These are phyloP conservation scores for Phyllosticta citriasiana DNA, from an alignment of 2,329 filamentous ascomycete genomes.

Conservation along the genomic window DNA sequence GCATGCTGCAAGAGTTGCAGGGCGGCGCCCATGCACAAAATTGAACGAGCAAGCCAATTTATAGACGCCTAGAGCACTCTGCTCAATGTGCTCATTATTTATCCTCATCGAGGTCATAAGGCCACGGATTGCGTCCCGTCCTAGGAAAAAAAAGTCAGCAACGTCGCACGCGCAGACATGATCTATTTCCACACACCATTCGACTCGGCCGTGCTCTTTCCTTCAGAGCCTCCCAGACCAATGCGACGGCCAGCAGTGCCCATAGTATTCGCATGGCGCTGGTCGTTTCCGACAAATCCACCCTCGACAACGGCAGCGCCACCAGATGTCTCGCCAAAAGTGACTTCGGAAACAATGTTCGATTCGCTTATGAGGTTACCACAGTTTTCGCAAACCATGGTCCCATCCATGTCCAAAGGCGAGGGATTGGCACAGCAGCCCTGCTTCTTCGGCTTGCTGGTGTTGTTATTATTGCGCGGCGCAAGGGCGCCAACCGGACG, in stretches of 20 bases:
- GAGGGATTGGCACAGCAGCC: constrained; percentile 22
- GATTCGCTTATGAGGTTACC: constrained; percentile 75
- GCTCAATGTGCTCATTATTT: constrained; percentile 21
- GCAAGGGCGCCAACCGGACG: constrained; percentile 7
- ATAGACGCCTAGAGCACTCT: constrained; percentile 34
- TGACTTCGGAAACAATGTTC: constrained; percentile 85
- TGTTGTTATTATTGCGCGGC: constrained; percentile 1
- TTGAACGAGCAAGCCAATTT: constrained; percentile 47
- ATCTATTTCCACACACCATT: constrained; percentile 28
- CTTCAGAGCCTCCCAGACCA: constrained; percentile 39
- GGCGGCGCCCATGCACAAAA: constrained; percentile 60
- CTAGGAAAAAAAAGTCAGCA: constrained; percentile 16
- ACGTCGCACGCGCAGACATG: neutral
- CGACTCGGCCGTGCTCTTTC: constrained; percentile 54
- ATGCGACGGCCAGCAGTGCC: constrained; percentile 29
- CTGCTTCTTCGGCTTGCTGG: constrained; percentile 11
- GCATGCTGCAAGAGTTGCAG: constrained; percentile 70
- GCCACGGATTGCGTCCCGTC: constrained; percentile 31
- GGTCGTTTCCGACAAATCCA: constrained; percentile 75
- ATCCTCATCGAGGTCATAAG: constrained; percentile 31
- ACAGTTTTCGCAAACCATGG: constrained; percentile 65
- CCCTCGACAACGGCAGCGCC: constrained; percentile 88
- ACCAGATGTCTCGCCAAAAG: constrained; percentile 76
- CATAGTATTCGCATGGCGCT: constrained; percentile 62
- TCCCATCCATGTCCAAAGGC: constrained; percentile 21